These are phyloP conservation scores for Salix suchowensis DNA, from an alignment of 345 rosid genomes.

Conservation along the genomic window DNA sequence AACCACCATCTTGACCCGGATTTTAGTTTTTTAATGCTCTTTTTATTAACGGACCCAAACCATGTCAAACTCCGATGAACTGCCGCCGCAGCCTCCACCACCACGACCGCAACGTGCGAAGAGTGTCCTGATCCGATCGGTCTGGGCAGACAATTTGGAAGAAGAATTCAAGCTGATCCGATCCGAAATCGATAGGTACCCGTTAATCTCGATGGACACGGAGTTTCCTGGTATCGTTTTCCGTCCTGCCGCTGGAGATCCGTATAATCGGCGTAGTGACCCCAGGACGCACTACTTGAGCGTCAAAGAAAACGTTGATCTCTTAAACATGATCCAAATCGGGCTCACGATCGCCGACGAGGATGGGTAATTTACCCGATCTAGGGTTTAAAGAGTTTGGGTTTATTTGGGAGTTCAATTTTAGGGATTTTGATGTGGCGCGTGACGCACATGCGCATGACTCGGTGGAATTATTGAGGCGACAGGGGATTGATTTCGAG, in stretches of 20 bases:
- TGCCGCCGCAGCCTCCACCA: constrained; percentile 1
- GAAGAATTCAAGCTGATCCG: constrained; percentile 58
- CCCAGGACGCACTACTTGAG: constrained; percentile 59
- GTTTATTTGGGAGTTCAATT: constrained; percentile 87
- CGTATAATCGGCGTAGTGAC: constrained; percentile 18
- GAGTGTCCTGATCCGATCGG: constrained; percentile 52
- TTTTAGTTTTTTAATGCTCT: background rate
- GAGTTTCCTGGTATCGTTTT: constrained; percentile 78
- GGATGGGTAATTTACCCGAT: constrained; percentile 54
- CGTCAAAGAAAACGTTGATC: constrained; percentile 78
- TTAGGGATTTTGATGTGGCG: constrained; percentile 59
- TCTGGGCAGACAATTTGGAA: constrained; percentile 70
- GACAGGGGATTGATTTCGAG: constrained; percentile 76
- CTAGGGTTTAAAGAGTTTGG: constrained; percentile 30
- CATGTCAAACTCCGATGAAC: constrained; percentile 7
- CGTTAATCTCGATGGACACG: constrained; percentile 83
- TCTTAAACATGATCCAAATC: constrained; percentile 71
- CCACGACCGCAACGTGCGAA: background rate
- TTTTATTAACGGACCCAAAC: background rate
- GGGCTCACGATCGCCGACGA: constrained; percentile 67
- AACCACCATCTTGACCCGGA: background rate
- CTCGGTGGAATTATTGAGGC: constrained; percentile 68
- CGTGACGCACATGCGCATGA: constrained; percentile 73
- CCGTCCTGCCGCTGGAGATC: constrained; percentile 23
- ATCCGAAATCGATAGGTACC: constrained; percentile 48